phyloP scores from a whole-genome alignment of 345 rosid species.

The Limnanthes douglasii region DNA sequence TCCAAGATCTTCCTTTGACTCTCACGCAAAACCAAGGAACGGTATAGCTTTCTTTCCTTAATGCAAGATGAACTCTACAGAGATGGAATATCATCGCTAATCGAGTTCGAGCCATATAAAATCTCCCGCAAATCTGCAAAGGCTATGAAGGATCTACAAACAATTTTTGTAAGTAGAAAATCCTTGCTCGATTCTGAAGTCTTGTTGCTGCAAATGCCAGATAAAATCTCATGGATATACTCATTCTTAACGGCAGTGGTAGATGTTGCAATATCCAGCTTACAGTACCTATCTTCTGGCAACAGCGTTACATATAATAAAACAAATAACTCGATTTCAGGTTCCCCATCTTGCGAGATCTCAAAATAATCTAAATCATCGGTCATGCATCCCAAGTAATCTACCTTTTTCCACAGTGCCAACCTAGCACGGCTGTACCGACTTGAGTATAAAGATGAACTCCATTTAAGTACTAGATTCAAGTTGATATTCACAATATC shows the following conservation, averaged over 20 bases:
- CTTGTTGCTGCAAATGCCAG: constrained; percentile 15
- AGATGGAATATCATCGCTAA: constrained; percentile 33
- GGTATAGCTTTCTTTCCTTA: constrained; percentile 41
- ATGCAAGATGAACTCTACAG: constrained; percentile 17
- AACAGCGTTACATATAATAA: constrained; percentile 43
- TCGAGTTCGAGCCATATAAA: constrained; percentile 26
- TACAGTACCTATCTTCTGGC: constrained; percentile 28
- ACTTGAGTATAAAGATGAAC: constrained; percentile 38
- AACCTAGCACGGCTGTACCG: constrained; percentile 53
- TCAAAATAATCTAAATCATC: constrained; percentile 67
- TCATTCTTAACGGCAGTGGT: constrained; percentile 13
- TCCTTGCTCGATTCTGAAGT: constrained; percentile 20
- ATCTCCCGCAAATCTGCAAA: constrained; percentile 57
- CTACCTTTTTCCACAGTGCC: constrained; percentile 54
- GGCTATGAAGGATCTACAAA: constrained; percentile 39
- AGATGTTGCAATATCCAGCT: constrained; percentile 33
- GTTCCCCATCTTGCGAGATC: constrained; percentile 51
- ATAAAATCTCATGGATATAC: constrained; percentile 15
- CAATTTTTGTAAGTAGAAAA: constrained; percentile 40
- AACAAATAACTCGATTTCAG: constrained; percentile 55
- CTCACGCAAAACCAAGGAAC: constrained; percentile 39
- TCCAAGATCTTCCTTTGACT: constrained; percentile 65
- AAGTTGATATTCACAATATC: constrained; percentile 77
- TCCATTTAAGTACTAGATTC: constrained; percentile 60
- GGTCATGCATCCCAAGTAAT: constrained; percentile 43